These are phyloP conservation scores for Suhomyces vadensis DNA, from an alignment of 805 yeast genomes.

Conservation along the genomic window DNA sequence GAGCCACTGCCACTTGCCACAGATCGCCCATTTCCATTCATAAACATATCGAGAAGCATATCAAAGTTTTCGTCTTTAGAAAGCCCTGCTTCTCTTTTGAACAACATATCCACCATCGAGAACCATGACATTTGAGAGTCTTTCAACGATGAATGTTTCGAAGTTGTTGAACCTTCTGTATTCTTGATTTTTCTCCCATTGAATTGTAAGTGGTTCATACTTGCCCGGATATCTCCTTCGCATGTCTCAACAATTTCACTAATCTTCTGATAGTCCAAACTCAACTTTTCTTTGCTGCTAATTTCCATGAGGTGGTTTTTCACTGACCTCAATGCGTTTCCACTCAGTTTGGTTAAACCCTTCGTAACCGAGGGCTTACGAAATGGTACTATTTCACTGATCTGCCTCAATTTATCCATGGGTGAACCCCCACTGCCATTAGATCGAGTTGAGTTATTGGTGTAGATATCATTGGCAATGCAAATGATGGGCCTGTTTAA, in stretches of 20 bases:
- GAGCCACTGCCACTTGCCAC: conserved; percentile 38
- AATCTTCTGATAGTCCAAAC: conserved; percentile 50
- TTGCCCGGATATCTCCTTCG: conserved; percentile 83
- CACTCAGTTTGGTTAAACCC: conserved; percentile 42
- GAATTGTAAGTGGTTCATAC: conserved; percentile 83
- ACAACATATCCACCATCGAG: conserved; percentile 59
- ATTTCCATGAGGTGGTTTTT: conserved; percentile 48
- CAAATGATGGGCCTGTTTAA: conserved; percentile 86
- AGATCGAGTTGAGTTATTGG: conserved; percentile 30
- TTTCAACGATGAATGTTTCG: conserved; percentile 35
- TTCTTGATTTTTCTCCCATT: conserved; percentile 21
- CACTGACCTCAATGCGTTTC: conserved; percentile 37
- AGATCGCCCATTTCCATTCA: conserved; percentile 39
- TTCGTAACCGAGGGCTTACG: conserved; percentile 54
- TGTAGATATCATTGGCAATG: conserved; percentile 84
- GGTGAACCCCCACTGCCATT: conserved; percentile 47
- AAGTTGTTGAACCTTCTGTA: background rate
- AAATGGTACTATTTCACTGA: conserved; percentile 71
- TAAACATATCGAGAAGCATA: conserved; percentile 47
- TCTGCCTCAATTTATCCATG: conserved; percentile 70
- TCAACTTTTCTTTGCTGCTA: conserved; percentile 53
- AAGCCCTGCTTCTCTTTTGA: conserved; percentile 49
- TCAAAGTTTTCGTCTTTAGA: conserved; percentile 50
- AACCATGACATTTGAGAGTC: conserved; percentile 72
- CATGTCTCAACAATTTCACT: conserved; percentile 67